Base-by-base conservation (phyloP, 148 eudicot species). In the Persicaria tinctoria region DNA sequence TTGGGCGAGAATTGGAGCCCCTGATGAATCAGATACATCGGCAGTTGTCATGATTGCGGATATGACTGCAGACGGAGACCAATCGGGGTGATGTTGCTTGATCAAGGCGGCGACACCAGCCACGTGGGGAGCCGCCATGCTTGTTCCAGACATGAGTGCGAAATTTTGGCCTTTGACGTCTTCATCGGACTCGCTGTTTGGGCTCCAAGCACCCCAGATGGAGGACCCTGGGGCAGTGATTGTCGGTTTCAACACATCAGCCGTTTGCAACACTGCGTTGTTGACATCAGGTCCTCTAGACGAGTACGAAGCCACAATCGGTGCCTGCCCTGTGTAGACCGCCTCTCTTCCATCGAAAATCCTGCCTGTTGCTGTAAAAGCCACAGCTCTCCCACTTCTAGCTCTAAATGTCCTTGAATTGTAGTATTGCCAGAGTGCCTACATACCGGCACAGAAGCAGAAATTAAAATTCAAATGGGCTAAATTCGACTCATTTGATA, bases 201-300 rank as follows among this genome's bases (percentile, higher is more conserved):
- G 89, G 69, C 88, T 86, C 92, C 90, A 86, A 13, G 92, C 88
- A 74, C 87, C 89, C 92, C 92, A 89, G 44, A 89, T 89, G 27
- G 90, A 83, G 23, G 92, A 86, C n/a, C 92, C 90, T 0, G 92
- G 92, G 73, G 92, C 90, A 85, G 85, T 86, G 82, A 89, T 76
- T 70, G 83, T 86, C 12, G 92, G 90, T 66, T 89, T 89, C 14
- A 89, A 79, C 72, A 89, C 92, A 83, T 89, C 92, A 16, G 88
- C 92, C 10, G 92, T 89, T 73, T 89, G 84, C 41, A 89, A 60
- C 78, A 82, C 83, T 9, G 85, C 88, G 75, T 85, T 89, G 76
- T 85, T 88, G 53, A 88, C 88, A 75, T 84, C 92, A 60, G 92
- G 92, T 68, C 92, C 92, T 80, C 92, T 83, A 12, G 89, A 86